These are phyloP conservation scores for Leccinum fallax DNA, from an alignment of 1,284 basidiomycete species.

Conservation along the genomic window DNA sequence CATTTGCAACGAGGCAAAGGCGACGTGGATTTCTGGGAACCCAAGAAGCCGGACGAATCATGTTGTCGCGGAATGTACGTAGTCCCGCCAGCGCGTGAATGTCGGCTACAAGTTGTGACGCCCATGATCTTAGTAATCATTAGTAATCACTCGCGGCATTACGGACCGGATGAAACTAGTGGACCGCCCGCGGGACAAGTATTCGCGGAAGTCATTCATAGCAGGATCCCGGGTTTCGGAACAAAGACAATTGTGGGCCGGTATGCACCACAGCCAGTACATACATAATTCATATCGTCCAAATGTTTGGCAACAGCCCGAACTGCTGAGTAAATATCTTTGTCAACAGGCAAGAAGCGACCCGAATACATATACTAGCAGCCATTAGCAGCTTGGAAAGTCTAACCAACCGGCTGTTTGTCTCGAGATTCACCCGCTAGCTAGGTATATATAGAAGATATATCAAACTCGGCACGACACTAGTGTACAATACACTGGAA, in stretches of 20 bases:
- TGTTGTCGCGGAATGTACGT: conserved; percentile 2
- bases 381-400: neutral
- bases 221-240: neutral
- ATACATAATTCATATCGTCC: neutral
- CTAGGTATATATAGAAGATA: neutral
- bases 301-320: neutral
- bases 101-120: too few relatives aligned
- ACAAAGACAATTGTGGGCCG: neutral
- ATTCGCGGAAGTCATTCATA: neutral
- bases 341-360: neutral
- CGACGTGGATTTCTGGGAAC: conserved; percentile 13
- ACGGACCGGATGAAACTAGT: neutral
- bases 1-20: conserved; percentile 22
- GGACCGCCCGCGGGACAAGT: neutral
- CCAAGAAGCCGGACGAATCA: neutral
- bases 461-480: conserved; percentile 11
- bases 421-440: neutral
- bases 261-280: neutral
- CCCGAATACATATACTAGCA: neutral
- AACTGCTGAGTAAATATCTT: conserved; percentile 2
- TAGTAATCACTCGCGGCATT: neutral
- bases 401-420: neutral
- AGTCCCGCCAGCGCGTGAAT: neutral
- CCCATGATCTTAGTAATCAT: neutral
- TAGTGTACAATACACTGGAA: conserved; percentile 28